These are phyloP conservation scores for Boletus albobrunnescens DNA, from an alignment of 1,284 basidiomycete genomes.

Conservation along the genomic window DNA sequence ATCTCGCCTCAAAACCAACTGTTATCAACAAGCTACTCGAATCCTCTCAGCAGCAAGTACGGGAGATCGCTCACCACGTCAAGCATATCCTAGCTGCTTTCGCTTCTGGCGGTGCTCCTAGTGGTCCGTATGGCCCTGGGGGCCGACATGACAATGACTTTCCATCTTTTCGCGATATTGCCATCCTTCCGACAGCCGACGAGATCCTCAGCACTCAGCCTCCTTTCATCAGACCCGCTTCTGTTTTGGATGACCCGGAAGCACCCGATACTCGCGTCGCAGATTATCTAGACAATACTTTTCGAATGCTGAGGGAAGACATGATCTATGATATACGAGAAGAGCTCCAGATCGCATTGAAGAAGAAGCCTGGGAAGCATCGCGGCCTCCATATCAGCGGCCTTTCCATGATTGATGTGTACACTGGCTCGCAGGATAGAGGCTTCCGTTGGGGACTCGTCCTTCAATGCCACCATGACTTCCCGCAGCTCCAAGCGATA, in stretches of 20 bases:
- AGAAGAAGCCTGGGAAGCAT: constrained; percentile 46
- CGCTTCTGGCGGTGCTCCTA: constrained; percentile 16
- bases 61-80: constrained; percentile 41
- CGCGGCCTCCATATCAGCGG: constrained; percentile 43
- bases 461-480: constrained; percentile 41
- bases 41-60: constrained; percentile 36
- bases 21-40: constrained; percentile 36
- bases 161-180: constrained; percentile 50
- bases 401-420: constrained; percentile 38
- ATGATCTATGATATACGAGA: constrained; percentile 64
- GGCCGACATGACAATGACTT: constrained; percentile 68
- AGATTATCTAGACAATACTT: constrained; percentile 60
- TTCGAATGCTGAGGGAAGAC: constrained; percentile 61
- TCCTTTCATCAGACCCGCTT: constrained; percentile 47
- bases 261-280: constrained; percentile 37
- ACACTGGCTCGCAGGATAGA: constrained; percentile 35
- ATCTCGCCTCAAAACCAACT: constrained; percentile 35
- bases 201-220: constrained; percentile 46
- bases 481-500: constrained; percentile 39
- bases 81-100: constrained; percentile 37
- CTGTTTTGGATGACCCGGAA: constrained; percentile 42
- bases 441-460: constrained; percentile 48
- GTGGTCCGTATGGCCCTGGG: constrained; percentile 37
- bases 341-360: constrained; percentile 47
- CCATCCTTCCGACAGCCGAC: constrained; percentile 58